Base-by-base conservation (phyloP, 106 monocot genomes). In the Allium sativum region DNA sequence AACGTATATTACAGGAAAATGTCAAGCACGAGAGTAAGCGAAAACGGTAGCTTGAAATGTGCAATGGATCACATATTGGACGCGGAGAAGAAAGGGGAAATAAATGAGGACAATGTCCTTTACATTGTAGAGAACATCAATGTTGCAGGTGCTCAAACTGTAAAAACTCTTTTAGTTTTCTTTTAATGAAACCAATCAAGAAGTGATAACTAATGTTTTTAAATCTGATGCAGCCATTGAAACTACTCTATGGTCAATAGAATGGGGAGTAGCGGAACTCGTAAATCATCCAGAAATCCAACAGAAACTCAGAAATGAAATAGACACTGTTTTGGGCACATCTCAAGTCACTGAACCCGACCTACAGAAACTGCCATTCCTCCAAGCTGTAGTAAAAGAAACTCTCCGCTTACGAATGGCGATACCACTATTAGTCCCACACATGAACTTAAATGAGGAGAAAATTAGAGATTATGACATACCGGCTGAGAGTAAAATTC, bases 81-180 rank as follows among this genome's bases (percentile, higher is more conserved):
- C 3, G 83, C 87, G 0, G 79, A 83, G 61, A 76, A 72, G 68
- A 83, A 83, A 61, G 87, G 87, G 18, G 87, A 88, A 73, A 88
- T 88, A 65, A 88, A 77, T 40, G 73, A 83, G 62, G 87, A 83
- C 67, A 88, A 88, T 20, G 83, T 88, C 4, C 82, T 88, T 47
- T 88, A 88, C 79, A 88, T 88, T 58, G 77, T 88, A 10, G 87
- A 88, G 72, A 88, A 88, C 77, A 83, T 88, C 47, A 88, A 88
- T 46, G 87, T 88, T 15, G 87, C 87, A 21, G 87, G 87, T 88
- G 75, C 31, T 31, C 31, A 31, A 31, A 31, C 31, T 31, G 31
- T 31, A 2, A 31, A 31, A n/a, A n/a, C n/a, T 5, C 31, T 31
- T 31, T 31, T 31, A 31, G 31, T 5, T 31, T 31, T 5, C 31